Conservation (phyloP, 179 eudicot genomes). For the Beta corolliflora region DNA sequence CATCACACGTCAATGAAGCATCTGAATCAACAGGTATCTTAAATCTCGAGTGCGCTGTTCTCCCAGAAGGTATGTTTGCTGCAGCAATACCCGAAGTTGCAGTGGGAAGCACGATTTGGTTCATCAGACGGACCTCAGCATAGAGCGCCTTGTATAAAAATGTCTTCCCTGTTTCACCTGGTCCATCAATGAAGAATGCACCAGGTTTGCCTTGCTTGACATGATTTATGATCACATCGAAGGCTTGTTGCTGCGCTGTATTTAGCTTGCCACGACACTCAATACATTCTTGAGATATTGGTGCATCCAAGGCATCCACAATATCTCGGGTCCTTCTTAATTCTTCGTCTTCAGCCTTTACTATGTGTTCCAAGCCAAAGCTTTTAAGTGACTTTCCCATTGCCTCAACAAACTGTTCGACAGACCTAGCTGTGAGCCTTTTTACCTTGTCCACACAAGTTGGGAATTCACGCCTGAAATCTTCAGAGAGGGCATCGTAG, state of each 20-base stretch:
- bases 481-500: conserved; percentile 8
- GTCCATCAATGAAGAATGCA: background rate
- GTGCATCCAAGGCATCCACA: conserved; percentile 3
- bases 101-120: background rate
- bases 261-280: background rate
- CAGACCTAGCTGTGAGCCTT: too few relatives aligned
- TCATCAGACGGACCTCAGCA: background rate
- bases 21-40: background rate
- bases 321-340: background rate
- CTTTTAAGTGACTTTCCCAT: background rate
- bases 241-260: background rate
- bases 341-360: background rate
- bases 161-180: background rate
- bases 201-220: background rate
- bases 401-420: background rate
- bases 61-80: background rate
- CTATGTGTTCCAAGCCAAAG: background rate
- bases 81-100: background rate
- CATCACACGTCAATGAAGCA: background rate
- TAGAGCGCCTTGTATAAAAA: background rate
- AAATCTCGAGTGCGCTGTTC: background rate
- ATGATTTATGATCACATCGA: background rate
- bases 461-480: too few relatives aligned
- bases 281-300: background rate
- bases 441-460: too few relatives aligned